Evolutionary conservation across 345 rosid species (phyloP).

Genomic region (Lumnitzera littorea): DNA sequence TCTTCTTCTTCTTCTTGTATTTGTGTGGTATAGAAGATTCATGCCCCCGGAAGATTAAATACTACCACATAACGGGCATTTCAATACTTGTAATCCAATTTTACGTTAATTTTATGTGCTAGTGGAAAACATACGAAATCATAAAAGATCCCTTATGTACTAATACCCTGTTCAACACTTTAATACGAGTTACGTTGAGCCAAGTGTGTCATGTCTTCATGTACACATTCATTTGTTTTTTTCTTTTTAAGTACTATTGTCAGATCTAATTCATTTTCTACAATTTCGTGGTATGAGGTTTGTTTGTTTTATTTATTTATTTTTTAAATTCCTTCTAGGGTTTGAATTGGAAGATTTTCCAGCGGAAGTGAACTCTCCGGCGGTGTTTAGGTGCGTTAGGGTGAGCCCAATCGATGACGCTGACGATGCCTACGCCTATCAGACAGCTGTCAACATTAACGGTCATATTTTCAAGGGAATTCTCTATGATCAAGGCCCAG

Average conservation of each 20-base stretch:
- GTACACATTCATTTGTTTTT: no score
- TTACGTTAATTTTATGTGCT: no score
- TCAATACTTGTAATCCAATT: no score
- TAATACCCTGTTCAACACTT: no score
- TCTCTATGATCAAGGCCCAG: conserved; percentile 45
- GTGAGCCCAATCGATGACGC: conserved; percentile 27
- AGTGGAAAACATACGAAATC: no score
- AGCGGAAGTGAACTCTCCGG: conserved; percentile 25
- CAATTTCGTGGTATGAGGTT: not conserved
- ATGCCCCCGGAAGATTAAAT: no score
- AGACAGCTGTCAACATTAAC: conserved; percentile 37
- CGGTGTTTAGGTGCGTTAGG: conserved; percentile 35
- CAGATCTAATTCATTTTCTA: not conserved
- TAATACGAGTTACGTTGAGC: no score
- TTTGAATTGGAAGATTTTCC: conserved; percentile 38
- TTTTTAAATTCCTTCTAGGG: conserved; percentile 18
- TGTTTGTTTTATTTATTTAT: not conserved
- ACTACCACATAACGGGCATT: no score
- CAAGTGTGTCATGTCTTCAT: no score
- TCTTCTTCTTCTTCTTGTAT: not conserved
- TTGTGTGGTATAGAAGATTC: not conserved
- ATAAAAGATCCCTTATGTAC: no score
- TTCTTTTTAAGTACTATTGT: no score
- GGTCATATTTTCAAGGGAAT: conserved; percentile 43
- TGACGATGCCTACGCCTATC: conserved; percentile 32